Conservation (phyloP, 2,329 filamentous ascomycete species). For the Cryphonectria nitschkei region DNA sequence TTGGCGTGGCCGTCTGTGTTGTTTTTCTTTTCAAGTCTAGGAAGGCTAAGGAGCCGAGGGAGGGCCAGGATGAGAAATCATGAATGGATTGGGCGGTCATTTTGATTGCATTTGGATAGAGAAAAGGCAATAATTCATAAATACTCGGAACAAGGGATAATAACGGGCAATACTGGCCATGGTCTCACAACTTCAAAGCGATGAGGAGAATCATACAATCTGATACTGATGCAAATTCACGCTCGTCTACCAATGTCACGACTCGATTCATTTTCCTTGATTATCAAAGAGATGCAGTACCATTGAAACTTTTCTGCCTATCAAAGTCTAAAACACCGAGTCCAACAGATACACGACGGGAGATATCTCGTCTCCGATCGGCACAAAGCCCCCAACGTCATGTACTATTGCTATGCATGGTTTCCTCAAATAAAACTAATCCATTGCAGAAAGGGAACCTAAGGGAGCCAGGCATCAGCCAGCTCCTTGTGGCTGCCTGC, state of each 20-base stretch:
- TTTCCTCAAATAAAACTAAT: neutral
- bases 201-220: too few species aligned
- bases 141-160: neutral
- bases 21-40: conserved; percentile 24
- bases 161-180: too few species aligned
- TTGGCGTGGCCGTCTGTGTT: conserved; percentile 28
- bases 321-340: neutral
- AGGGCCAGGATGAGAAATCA: neutral
- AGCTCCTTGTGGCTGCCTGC: conserved; percentile 9
- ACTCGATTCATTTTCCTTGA: neutral
- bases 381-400: too few species aligned
- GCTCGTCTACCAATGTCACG: neutral
- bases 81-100: neutral
- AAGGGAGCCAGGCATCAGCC: conserved; percentile 3
- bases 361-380: too few species aligned
- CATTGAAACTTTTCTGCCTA: neutral
- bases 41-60: too few species aligned
- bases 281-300: neutral
- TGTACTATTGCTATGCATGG: neutral
- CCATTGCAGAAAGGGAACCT: neutral
- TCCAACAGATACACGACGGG: neutral
- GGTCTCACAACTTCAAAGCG: too few species aligned
- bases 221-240: neutral
- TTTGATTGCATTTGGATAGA: neutral
- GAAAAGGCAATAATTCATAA: neutral